Evolutionary conservation across 2,329 filamentous ascomycete species (phyloP).

Genomic region (Didymella lethalis): DNA sequence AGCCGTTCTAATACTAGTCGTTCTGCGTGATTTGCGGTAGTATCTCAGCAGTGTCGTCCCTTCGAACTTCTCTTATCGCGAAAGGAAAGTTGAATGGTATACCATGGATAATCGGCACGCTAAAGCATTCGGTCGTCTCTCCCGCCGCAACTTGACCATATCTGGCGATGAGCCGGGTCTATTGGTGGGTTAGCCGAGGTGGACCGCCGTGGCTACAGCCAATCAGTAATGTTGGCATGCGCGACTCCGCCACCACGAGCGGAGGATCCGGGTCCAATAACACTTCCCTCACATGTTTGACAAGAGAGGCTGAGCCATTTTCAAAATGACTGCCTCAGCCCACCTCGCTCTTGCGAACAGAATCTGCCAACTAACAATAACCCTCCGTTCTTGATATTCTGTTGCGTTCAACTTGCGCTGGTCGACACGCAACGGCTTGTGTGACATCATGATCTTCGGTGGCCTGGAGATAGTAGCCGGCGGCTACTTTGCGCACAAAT

Average conservation of each 20-base stretch:
- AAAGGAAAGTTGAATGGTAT: neutral
- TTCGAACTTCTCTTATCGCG: neutral
- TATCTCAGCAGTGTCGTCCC: neutral
- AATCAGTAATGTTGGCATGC: neutral
- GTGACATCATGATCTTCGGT: constrained; percentile 49
- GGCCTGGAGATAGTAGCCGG: constrained; percentile 50
- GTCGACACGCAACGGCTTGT: neutral
- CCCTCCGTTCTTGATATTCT: constrained; percentile 1
- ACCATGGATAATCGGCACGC: neutral
- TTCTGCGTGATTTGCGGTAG: neutral
- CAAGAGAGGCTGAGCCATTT: constrained; percentile 36
- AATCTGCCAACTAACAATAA: constrained; percentile 1
- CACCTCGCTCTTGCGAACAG: constrained; percentile 9
- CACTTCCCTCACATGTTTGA: constrained; percentile 25
- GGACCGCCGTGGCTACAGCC: neutral
- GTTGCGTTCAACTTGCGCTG: neutral
- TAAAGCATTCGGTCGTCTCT: neutral
- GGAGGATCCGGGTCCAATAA: constrained; percentile 33
- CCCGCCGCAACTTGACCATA: neutral
- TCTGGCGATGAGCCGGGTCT: neutral
- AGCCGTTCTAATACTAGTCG: neutral
- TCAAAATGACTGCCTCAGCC: constrained; percentile 32
- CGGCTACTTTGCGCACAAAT: constrained; percentile 45
- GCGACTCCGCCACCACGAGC: constrained; percentile 36
- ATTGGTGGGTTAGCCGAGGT: constrained; percentile 4